phyloP scores from a whole-genome alignment of 352 stramenopile species.

The Blastocystis sp. region DNA sequence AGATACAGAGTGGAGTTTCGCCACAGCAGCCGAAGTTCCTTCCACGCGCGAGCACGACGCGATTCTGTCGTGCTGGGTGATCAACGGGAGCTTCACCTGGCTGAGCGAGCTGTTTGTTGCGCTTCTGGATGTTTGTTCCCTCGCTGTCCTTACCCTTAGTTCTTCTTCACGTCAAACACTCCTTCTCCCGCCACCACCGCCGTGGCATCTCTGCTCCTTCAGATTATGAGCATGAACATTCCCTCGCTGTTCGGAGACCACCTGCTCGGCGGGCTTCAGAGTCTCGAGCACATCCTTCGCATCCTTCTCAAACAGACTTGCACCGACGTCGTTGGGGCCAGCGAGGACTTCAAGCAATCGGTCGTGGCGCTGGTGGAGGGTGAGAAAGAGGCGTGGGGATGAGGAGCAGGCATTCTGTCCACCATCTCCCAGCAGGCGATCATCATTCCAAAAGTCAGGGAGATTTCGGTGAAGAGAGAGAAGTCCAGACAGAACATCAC shows the following conservation, averaged over 20 bases:
- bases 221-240: background rate
- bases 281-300: slow-evolving; percentile 2
- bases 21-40: background rate
- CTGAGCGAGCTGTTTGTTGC: slow-evolving; percentile 35
- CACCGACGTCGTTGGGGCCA: background rate
- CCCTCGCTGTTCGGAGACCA: slow-evolving; percentile 28
- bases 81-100: background rate
- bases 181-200: background rate
- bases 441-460: background rate
- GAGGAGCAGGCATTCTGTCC: background rate
- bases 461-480: background rate
- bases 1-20: background rate
- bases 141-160: background rate
- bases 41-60: background rate
- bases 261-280: slow-evolving; percentile 1
- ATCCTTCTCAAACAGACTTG: background rate
- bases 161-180: background rate
- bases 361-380: background rate
- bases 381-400: background rate
- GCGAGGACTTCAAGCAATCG: background rate
- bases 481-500: background rate
- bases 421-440: background rate
- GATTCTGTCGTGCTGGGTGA: slow-evolving; percentile 14
- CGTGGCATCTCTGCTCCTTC: background rate
- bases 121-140: slow-evolving; percentile 4